A percentile compares a stretch with the other conserved stretches of the same genome.
These are phyloP conservation scores for Tricholoma terreum DNA, from an alignment of 768 basidiomycete genomes.

Conservation along the genomic window DNA sequence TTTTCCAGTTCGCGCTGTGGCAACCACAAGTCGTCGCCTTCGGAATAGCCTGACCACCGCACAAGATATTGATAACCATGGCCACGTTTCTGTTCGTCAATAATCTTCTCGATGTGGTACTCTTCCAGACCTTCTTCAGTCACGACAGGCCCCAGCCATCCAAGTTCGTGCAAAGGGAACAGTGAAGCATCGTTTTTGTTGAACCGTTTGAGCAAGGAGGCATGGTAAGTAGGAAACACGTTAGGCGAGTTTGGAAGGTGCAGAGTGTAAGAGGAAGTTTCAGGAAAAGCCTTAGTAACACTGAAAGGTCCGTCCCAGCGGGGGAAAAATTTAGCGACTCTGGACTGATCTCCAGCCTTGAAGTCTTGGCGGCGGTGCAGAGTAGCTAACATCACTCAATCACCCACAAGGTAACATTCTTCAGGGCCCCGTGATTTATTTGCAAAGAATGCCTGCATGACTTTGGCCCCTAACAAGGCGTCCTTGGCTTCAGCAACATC, in stretches of 20 bases:
- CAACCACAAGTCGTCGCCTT: too few relatives aligned
- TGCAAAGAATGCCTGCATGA: not conserved
- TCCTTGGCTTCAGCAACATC: conserved; percentile 8
- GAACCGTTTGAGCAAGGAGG: conserved; percentile 22
- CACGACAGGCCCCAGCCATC: conserved; percentile 18
- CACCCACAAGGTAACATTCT: not conserved
- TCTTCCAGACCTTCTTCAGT: conserved; percentile 16
- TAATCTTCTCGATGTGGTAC: conserved; percentile 18
- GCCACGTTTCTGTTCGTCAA: conserved; percentile 20
- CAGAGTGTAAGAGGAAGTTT: conserved; percentile 17
- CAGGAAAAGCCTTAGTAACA: conserved; percentile 14
- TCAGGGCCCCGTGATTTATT: not conserved
- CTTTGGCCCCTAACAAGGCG: conserved; percentile 10
- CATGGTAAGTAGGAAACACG: conserved; percentile 33
- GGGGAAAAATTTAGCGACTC: conserved; percentile 5
- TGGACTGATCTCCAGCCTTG: conserved; percentile 14
- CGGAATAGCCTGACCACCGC: conserved; percentile 17
- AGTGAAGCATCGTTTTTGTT: conserved; percentile 26
- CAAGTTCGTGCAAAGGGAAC: conserved; percentile 26
- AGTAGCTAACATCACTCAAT: conserved; percentile 29
- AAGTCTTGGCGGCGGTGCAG: conserved; percentile 21
- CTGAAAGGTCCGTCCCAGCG: conserved; percentile 30
- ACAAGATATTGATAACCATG: conserved; percentile 27
- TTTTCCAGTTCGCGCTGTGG: too few relatives aligned
- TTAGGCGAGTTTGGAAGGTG: conserved; percentile 13